Conservation (phyloP, 108 stramenopile genomes). For the Schizochytrium sp. region DNA sequence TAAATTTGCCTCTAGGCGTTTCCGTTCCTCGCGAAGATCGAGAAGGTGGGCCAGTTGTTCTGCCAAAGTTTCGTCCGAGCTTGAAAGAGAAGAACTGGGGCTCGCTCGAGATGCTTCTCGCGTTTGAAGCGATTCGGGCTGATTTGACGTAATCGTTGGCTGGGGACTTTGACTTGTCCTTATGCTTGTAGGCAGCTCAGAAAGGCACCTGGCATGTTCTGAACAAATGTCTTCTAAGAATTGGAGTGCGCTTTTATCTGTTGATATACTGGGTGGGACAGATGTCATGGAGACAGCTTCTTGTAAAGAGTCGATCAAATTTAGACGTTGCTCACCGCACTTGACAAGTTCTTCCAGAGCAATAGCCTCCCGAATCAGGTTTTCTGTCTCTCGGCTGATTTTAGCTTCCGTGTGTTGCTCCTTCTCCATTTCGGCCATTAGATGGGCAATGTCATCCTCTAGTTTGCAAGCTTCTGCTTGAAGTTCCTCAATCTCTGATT, state of each 20-base stretch:
- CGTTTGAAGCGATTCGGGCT: neutral
- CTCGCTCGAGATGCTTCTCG: neutral
- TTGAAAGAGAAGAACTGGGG: neutral
- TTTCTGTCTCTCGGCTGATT: neutral
- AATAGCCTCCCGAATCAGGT: neutral
- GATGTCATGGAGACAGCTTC: neutral
- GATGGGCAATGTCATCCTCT: neutral
- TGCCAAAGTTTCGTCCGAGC: neutral
- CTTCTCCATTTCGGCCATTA: neutral
- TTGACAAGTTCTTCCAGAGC: neutral
- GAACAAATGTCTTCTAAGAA: neutral
- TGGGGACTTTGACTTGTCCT: neutral
- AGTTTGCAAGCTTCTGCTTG: constrained; percentile 8
- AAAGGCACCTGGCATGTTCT: neutral
- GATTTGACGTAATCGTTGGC: neutral
- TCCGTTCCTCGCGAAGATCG: neutral
- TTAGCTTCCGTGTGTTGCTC: neutral
- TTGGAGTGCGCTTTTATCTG: neutral
- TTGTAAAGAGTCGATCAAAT: neutral
- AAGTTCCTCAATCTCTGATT: neutral
- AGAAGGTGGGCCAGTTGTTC: neutral
- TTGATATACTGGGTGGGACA: neutral
- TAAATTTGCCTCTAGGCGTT: constrained; percentile 2
- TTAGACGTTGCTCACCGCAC: neutral
- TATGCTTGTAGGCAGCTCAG: neutral